These are phyloP conservation scores for Borovskyia barvae DNA, from an alignment of 208 protist species.

Conservation along the genomic window DNA sequence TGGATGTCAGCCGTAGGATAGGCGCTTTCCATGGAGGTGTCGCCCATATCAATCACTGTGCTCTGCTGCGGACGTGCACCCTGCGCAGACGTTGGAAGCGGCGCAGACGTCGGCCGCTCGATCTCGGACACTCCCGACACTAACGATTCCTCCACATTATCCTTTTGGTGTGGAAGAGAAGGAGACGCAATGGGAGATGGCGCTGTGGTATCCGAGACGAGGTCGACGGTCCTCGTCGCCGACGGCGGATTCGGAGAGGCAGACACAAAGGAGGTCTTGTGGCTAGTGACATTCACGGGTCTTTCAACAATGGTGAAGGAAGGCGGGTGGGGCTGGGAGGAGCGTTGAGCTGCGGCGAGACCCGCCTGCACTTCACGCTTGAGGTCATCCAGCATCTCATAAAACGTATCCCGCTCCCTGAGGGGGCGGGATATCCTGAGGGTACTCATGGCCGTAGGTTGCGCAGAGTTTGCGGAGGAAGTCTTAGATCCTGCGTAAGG, in stretches of 20 bases:
- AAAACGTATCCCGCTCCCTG: slow-evolving; percentile 20
- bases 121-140: too few relatives aligned
- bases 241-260: background rate
- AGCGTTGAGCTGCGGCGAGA: slow-evolving; percentile 3
- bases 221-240: background rate
- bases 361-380: slow-evolving; percentile 26
- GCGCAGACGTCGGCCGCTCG: too few relatives aligned
- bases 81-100: background rate
- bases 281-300: background rate
- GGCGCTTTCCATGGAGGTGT: slow-evolving; percentile 26
- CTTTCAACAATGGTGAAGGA: slow-evolving; percentile 27
- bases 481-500: too few relatives aligned
- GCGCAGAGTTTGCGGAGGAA: too few relatives aligned
- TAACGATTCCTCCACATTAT: too few relatives aligned
- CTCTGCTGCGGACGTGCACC: background rate
- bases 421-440: too few relatives aligned
- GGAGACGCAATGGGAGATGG: background rate
- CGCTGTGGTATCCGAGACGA: too few relatives aligned
- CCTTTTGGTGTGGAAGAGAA: too few relatives aligned
- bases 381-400: slow-evolving; percentile 33
- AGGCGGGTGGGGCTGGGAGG: background rate
- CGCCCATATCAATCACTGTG: slow-evolving; percentile 30
- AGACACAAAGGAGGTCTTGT: slow-evolving; percentile 3
- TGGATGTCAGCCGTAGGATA: slow-evolving; percentile 20
- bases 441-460: too few relatives aligned